Evolutionary conservation across 1,284 basidiomycete genomes (phyloP).

Genomic region (Boletus smithii): DNA sequence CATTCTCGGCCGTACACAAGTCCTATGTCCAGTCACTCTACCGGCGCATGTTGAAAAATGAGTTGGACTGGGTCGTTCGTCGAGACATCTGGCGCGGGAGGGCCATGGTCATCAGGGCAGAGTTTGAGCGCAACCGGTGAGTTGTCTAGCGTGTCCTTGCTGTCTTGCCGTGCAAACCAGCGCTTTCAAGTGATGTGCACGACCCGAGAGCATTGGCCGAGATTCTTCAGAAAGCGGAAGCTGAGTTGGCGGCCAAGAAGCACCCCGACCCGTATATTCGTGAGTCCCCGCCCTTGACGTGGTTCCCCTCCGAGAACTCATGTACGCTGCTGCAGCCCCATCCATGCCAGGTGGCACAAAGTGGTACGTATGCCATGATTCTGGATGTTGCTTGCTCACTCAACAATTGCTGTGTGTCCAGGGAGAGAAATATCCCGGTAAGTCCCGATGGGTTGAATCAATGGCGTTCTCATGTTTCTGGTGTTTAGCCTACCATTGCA

Average conservation of each 20-base stretch:
- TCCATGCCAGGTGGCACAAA: conserved; percentile 82
- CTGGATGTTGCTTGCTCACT: conserved; percentile 10
- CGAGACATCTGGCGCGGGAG: conserved; percentile 83
- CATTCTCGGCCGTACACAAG: conserved; percentile 78
- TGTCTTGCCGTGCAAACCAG: background rate
- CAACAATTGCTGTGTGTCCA: conserved; percentile 29
- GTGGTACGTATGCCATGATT: conserved; percentile 56
- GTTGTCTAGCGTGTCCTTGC: conserved; percentile 26
- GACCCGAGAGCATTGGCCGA: conserved; percentile 83
- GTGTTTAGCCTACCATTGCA: conserved; percentile 20
- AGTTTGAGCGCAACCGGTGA: conserved; percentile 90
- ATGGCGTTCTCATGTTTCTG: conserved; percentile 1
- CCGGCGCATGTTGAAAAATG: conserved; percentile 80
- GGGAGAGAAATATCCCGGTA: conserved; percentile 75
- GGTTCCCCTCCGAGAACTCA: conserved; percentile 1
- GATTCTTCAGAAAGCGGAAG: conserved; percentile 84
- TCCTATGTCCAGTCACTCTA: conserved; percentile 91
- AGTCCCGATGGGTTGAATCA: conserved; percentile 27
- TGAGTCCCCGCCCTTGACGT: conserved; percentile 38
- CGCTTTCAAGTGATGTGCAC: conserved; percentile 65
- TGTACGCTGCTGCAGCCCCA: conserved; percentile 50
- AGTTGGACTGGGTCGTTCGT: conserved; percentile 85
- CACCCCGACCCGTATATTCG: conserved; percentile 94
- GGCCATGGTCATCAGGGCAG: conserved; percentile 83
- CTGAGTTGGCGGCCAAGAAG: conserved; percentile 57